Conservation (phyloP, 495 filamentous ascomycete genomes). For the Talaromyces nanjingensis region DNA sequence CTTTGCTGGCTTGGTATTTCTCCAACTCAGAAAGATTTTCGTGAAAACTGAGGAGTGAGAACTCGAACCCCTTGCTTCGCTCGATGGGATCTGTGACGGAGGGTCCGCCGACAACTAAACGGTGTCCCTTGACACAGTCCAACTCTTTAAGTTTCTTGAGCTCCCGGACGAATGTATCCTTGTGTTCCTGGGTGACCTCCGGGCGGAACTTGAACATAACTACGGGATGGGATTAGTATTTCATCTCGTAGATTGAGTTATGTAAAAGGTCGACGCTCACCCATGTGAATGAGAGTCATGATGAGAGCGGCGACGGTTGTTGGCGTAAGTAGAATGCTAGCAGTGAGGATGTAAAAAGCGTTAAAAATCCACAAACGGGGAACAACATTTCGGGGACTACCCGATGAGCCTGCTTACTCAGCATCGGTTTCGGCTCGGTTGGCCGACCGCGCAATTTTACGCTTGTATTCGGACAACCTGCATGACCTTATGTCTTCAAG, state of each 20-base stretch:
- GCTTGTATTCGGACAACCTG: neutral
- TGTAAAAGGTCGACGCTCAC: neutral
- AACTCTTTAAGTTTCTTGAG: conserved; percentile 25
- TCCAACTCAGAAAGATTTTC: conserved; percentile 20
- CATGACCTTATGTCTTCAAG: neutral
- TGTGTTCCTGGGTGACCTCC: conserved; percentile 24
- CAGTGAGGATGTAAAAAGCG: neutral
- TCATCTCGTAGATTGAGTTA: neutral
- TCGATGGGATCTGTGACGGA: conserved; percentile 29
- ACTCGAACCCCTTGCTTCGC: conserved; percentile 30
- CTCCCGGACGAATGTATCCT: conserved; percentile 23
- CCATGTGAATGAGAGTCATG: neutral
- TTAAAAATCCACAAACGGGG: neutral
- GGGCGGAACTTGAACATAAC: conserved; percentile 31
- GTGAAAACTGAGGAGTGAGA: conserved; percentile 30
- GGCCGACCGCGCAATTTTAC: neutral
- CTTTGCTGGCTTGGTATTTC: conserved; percentile 28
- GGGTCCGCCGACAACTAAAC: conserved; percentile 28
- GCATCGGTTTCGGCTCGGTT: neutral
- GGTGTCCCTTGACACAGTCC: conserved; percentile 23
- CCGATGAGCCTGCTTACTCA: neutral
- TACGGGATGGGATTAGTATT: conserved; percentile 7
- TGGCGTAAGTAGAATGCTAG: neutral
- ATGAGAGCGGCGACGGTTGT: neutral
- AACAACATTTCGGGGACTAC: too few relatives aligned